phyloP scores from a whole-genome alignment of 1,284 basidiomycete species.

The Sanghuangporus sanghuang region DNA sequence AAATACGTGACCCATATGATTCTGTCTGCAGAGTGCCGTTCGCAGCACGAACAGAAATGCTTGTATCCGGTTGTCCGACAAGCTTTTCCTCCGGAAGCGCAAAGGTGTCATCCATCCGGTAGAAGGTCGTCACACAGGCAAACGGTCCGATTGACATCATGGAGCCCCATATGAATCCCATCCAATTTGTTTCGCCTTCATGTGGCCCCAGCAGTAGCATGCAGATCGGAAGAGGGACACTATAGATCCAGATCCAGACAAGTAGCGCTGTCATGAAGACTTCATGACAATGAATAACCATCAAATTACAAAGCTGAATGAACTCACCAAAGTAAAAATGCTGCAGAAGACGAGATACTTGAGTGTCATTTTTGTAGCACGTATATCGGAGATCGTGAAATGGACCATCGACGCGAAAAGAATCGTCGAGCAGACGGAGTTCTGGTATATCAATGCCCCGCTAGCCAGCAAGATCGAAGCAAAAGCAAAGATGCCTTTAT shows the following conservation, averaged over 20 bases:
- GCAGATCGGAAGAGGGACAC: neutral
- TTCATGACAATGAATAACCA: neutral
- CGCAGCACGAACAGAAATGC: neutral
- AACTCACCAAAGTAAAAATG: neutral
- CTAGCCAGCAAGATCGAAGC: neutral
- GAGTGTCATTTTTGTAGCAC: neutral
- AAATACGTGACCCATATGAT: neutral
- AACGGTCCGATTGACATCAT: neutral
- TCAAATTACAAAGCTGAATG: neutral
- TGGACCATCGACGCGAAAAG: slow-evolving; percentile 5
- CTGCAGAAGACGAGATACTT: neutral
- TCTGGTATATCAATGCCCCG: neutral
- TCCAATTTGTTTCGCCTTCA: neutral
- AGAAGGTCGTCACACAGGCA: neutral
- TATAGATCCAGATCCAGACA: neutral
- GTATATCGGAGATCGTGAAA: slow-evolving; percentile 1
- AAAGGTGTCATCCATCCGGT: slow-evolving; percentile 6
- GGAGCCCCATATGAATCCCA: neutral
- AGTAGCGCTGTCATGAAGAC: neutral
- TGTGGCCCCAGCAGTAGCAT: neutral
- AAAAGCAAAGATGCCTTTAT: neutral
- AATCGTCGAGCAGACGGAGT: neutral
- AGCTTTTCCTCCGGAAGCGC: neutral
- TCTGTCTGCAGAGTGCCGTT: neutral
- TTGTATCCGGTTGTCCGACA: slow-evolving; percentile 1